phyloP scores from a whole-genome alignment of 768 basidiomycete genomes.

The Trametes meyenii region DNA sequence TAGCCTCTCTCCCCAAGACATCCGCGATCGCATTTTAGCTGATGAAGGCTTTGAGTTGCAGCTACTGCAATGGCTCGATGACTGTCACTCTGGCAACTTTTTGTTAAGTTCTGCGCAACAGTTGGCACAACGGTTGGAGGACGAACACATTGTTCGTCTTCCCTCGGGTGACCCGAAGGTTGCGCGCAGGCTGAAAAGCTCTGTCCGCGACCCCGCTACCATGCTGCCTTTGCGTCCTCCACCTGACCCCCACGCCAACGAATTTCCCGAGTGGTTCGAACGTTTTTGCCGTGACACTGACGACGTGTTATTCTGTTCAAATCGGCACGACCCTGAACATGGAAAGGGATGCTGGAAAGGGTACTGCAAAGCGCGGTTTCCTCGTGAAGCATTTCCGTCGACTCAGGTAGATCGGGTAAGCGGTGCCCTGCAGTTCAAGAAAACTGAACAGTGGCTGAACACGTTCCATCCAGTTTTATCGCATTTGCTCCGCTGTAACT shows the following conservation, averaged over 20 bases:
- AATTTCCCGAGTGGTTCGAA: neutral
- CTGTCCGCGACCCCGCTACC: neutral
- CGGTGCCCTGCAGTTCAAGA: neutral
- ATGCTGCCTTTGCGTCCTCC: neutral
- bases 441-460: conserved; percentile 41
- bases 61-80: neutral
- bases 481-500: conserved; percentile 42
- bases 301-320: neutral
- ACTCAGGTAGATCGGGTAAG: neutral
- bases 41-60: neutral
- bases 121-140: neutral
- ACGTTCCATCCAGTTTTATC: conserved; percentile 35
- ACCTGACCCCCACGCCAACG: too few species aligned
- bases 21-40: conserved; percentile 7
- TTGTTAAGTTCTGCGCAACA: neutral
- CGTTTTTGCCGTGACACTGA: neutral
- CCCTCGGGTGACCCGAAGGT: neutral
- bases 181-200: neutral
- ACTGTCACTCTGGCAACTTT: neutral
- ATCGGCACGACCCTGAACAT: neutral
- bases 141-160: neutral
- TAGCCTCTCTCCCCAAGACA: neutral
- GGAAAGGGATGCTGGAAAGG: neutral
- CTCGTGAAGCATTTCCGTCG: neutral
- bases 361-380: neutral